Conservation (phyloP, 345 rosid genomes). For the Gossypium mustelinum region DNA sequence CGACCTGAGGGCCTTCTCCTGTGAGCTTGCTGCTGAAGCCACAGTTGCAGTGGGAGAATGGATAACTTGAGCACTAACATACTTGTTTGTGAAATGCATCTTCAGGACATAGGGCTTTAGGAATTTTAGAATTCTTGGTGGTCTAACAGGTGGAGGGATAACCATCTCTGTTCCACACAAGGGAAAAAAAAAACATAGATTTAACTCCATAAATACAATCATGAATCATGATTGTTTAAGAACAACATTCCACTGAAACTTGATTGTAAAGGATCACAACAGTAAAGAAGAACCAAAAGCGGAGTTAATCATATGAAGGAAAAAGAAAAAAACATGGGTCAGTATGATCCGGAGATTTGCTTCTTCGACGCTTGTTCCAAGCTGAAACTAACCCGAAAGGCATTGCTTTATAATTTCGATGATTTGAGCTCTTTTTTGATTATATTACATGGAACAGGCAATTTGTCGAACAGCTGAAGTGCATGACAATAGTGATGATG, state of each 20-base stretch:
- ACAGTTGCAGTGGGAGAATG: constrained; percentile 81
- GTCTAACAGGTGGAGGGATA: constrained; percentile 71
- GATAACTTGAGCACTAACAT: constrained; percentile 68
- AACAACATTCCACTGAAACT: background rate
- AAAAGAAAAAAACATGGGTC: background rate
- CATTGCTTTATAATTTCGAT: background rate
- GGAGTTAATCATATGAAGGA: background rate
- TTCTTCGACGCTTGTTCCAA: background rate
- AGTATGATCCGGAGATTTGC: constrained; percentile 2
- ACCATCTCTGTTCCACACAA: constrained; percentile 35
- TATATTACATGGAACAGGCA: background rate
- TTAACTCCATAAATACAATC: background rate
- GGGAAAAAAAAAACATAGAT: background rate
- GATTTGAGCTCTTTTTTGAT: background rate
- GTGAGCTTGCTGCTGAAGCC: constrained; percentile 74
- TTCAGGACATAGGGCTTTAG: constrained; percentile 73
- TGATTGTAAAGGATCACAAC: background rate
- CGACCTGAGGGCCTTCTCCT: constrained; percentile 64
- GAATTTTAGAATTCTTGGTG: constrained; percentile 49
- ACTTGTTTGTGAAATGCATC: constrained; percentile 77
- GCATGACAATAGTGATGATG: background rate
- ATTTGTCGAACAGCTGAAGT: background rate
- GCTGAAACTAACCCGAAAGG: background rate
- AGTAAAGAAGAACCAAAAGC: background rate
- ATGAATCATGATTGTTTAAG: background rate